Conservation (phyloP, 352 stramenopile species). For the Globisporangium nagaii region DNA sequence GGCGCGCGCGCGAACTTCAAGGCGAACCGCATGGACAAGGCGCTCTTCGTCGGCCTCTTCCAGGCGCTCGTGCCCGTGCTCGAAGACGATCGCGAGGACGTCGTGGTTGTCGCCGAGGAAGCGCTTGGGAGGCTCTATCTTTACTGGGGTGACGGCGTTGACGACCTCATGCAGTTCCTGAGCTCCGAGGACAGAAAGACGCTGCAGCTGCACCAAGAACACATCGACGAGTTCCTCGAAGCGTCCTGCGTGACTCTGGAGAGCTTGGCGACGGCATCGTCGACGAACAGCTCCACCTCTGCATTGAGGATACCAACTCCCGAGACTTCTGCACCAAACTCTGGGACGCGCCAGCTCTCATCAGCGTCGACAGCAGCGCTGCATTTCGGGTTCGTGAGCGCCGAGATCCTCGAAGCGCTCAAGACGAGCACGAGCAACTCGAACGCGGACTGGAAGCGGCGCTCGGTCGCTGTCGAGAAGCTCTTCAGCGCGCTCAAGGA, state of each 20-base stretch:
- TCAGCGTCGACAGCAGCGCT: slow-evolving; percentile 7
- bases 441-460: slow-evolving; percentile 72
- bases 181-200: slow-evolving; percentile 59
- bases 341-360: not conserved
- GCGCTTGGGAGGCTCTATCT: slow-evolving; percentile 54
- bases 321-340: not conserved
- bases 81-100: slow-evolving; percentile 49
- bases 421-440: slow-evolving; percentile 37
- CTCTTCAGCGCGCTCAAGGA: slow-evolving; percentile 37
- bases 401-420: slow-evolving; percentile 32
- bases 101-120: slow-evolving; percentile 65
- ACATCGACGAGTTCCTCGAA: slow-evolving; percentile 47
- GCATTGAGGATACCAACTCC: not conserved
- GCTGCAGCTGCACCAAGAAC: slow-evolving; percentile 33
- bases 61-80: slow-evolving; percentile 55
- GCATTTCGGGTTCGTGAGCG: slow-evolving; percentile 40
- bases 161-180: slow-evolving; percentile 46
- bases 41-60: slow-evolving; percentile 45
- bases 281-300: not conserved
- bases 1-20: not conserved
- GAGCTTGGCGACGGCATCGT: not conserved
- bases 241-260: slow-evolving; percentile 9
- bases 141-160: slow-evolving; percentile 41
- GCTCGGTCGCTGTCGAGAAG: slow-evolving; percentile 49
- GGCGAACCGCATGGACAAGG: slow-evolving; percentile 31